phyloP scores from a whole-genome alignment of 495 filamentous ascomycete genomes.

The Gamarada debralockiae region DNA sequence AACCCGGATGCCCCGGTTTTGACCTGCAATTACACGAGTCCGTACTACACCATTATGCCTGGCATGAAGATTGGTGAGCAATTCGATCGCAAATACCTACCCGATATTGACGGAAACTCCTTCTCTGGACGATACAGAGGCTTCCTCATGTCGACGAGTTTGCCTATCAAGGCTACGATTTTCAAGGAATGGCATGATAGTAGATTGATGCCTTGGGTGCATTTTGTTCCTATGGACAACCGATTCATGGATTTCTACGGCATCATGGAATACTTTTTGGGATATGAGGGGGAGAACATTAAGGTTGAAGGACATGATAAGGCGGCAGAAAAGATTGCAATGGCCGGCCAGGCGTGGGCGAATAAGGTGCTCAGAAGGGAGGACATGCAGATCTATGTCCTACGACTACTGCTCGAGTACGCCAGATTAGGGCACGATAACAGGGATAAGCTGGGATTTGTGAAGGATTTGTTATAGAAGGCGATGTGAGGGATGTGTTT shows the following conservation, averaged over 20 bases:
- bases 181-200: slow-evolving; percentile 76
- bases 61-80: slow-evolving; percentile 34
- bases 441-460: slow-evolving; percentile 63
- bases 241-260: slow-evolving; percentile 71
- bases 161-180: slow-evolving; percentile 69
- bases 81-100: slow-evolving; percentile 37
- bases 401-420: slow-evolving; percentile 68
- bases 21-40: slow-evolving; percentile 45
- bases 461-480: slow-evolving; percentile 46
- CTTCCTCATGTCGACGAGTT: slow-evolving; percentile 58
- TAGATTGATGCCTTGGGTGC: slow-evolving; percentile 64
- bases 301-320: slow-evolving; percentile 47
- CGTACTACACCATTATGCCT: slow-evolving; percentile 35
- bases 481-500: too few species aligned
- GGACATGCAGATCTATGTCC: slow-evolving; percentile 70
- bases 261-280: slow-evolving; percentile 77
- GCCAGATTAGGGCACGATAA: slow-evolving; percentile 62
- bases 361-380: slow-evolving; percentile 62
- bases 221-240: slow-evolving; percentile 85
- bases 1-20: slow-evolving; percentile 30
- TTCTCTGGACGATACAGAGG: slow-evolving; percentile 70
- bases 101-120: slow-evolving; percentile 70
- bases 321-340: slow-evolving; percentile 58
- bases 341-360: slow-evolving; percentile 62
- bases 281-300: slow-evolving; percentile 37